A percentile compares a stretch with the other conserved stretches of the same genome.
Evolutionary conservation across 2,329 filamentous ascomycete species (phyloP).

Genomic region (Fusarium sp.): DNA sequence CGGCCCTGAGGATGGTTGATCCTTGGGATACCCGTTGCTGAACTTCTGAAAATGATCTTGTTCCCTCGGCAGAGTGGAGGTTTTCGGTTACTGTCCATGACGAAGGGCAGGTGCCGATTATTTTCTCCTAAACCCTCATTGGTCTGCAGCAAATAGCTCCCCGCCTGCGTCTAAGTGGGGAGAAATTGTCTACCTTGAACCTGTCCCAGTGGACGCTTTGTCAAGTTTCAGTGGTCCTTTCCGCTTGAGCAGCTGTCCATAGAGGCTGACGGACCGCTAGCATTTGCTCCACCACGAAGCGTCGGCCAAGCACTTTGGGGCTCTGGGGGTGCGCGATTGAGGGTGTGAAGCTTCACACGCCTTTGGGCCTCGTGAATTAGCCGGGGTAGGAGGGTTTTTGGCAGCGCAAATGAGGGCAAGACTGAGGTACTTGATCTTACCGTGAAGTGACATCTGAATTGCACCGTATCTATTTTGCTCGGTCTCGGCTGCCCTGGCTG

Average conservation of each 20-base stretch:
- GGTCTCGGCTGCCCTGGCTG: constrained; percentile 40
- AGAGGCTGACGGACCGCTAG: constrained; percentile 10
- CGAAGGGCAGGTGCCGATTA: constrained; percentile 47
- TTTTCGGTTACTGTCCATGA: constrained; percentile 47
- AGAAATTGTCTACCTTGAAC: not conserved
- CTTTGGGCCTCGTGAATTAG: constrained; percentile 25
- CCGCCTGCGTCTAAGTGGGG: constrained; percentile 17
- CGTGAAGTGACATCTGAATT: constrained; percentile 29
- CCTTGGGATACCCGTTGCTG: constrained; percentile 22
- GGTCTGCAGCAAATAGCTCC: constrained; percentile 4
- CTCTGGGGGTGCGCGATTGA: constrained; percentile 12
- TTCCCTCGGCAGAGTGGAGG: constrained; percentile 47
- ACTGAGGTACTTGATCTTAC: constrained; percentile 33
- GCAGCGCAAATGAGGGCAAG: constrained; percentile 10
- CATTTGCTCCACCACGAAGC: constrained; percentile 10
- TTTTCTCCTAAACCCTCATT: constrained; percentile 41
- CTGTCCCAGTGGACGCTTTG: constrained; percentile 15
- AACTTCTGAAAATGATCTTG: constrained; percentile 20
- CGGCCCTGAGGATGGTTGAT: constrained; percentile 20
- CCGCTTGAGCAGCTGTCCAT: constrained; percentile 14
- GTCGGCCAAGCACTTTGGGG: constrained; percentile 24
- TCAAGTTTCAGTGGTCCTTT: constrained; percentile 20
- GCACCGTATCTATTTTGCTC: constrained; percentile 34
- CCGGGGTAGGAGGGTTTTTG: constrained; percentile 22
- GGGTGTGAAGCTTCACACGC: constrained; percentile 10